phyloP scores from a whole-genome alignment of 2,329 filamentous ascomycete genomes.

The Epichloe festucae region DNA sequence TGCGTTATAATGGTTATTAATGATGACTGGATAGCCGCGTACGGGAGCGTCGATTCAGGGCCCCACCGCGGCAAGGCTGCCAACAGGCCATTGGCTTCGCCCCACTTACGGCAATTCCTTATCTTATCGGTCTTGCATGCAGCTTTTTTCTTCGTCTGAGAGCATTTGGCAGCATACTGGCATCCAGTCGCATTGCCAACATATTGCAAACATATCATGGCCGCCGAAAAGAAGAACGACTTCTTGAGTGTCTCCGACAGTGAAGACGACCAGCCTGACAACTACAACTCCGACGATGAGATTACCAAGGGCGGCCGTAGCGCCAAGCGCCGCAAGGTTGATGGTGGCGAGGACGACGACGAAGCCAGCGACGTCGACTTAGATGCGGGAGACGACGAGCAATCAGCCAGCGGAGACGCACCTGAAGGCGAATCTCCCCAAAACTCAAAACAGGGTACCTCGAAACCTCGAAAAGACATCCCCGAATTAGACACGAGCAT shows the following conservation, averaged over 20 bases:
- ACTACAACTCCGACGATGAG: slow-evolving; percentile 58
- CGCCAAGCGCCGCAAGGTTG: slow-evolving; percentile 51
- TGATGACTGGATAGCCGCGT: slow-evolving; percentile 1
- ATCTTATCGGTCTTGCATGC: slow-evolving; percentile 1
- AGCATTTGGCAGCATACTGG: neutral
- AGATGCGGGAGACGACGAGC: slow-evolving; percentile 17
- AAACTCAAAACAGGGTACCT: slow-evolving; percentile 11
- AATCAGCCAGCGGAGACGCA: neutral
- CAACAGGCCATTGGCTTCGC: neutral
- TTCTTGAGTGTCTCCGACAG: slow-evolving; percentile 51
- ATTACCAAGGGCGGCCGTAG: slow-evolving; percentile 50
- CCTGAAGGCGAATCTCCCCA: slow-evolving; percentile 6
- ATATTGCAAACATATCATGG: slow-evolving; percentile 31
- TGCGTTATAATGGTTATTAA: too few relatives aligned
- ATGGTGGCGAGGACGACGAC: slow-evolving; percentile 25
- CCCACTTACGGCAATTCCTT: neutral
- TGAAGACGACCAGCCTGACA: slow-evolving; percentile 42
- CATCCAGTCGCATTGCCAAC: neutral
- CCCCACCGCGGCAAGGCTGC: slow-evolving; percentile 3
- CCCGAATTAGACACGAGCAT: slow-evolving; percentile 22
- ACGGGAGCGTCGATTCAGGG: neutral
- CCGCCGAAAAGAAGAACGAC: slow-evolving; percentile 56
- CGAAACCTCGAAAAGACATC: slow-evolving; percentile 10
- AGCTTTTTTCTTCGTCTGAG: slow-evolving; percentile 1
- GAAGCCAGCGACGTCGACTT: slow-evolving; percentile 23